A percentile compares a stretch with the other conserved stretches of the same genome.
Evolutionary conservation across 345 rosid genomes (phyloP).

Genomic region (Dimocarpus longan): DNA sequence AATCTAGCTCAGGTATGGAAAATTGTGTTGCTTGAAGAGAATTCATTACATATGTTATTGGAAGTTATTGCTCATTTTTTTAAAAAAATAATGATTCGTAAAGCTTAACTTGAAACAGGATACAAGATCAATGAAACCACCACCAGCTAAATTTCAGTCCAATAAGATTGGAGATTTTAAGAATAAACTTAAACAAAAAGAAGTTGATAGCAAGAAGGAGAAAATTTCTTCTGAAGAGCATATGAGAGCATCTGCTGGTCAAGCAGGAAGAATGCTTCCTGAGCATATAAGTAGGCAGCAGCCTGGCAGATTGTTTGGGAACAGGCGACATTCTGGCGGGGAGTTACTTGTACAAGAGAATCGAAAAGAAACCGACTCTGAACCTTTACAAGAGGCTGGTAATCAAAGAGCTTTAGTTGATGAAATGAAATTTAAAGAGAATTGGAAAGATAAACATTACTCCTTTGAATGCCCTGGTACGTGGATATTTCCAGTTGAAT

Average conservation of each 20-base stretch:
- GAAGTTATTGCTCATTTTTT: constrained; percentile 2
- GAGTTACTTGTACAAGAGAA: constrained; percentile 23
- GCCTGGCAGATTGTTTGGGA: constrained; percentile 27
- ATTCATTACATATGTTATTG: not conserved
- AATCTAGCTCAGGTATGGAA: constrained; percentile 60
- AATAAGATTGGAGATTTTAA: constrained; percentile 29
- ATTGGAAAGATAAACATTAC: constrained; percentile 23
- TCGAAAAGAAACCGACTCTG: constrained; percentile 26
- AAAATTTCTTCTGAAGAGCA: constrained; percentile 27
- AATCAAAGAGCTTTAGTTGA: constrained; percentile 28
- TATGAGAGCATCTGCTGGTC: constrained; percentile 21
- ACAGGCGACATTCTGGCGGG: constrained; percentile 32
- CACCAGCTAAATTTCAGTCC: constrained; percentile 32
- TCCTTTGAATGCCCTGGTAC: constrained; percentile 39
- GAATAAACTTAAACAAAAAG: constrained; percentile 19
- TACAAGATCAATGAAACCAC: constrained; percentile 41
- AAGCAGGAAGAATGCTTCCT: constrained; percentile 32
- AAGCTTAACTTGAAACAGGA: constrained; percentile 46
- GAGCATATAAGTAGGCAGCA: constrained; percentile 22
- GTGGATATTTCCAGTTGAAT: constrained; percentile 77
- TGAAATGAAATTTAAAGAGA: constrained; percentile 12
- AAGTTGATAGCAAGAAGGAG: constrained; percentile 19
- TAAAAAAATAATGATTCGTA: constrained; percentile 14
- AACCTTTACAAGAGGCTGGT: constrained; percentile 27
- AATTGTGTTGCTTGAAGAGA: constrained; percentile 6